A percentile compares a stretch with the other conserved stretches of the same genome.
These are phyloP conservation scores for Escovopsis sp. DNA, from an alignment of 2,329 filamentous ascomycete species.

Conservation along the genomic window DNA sequence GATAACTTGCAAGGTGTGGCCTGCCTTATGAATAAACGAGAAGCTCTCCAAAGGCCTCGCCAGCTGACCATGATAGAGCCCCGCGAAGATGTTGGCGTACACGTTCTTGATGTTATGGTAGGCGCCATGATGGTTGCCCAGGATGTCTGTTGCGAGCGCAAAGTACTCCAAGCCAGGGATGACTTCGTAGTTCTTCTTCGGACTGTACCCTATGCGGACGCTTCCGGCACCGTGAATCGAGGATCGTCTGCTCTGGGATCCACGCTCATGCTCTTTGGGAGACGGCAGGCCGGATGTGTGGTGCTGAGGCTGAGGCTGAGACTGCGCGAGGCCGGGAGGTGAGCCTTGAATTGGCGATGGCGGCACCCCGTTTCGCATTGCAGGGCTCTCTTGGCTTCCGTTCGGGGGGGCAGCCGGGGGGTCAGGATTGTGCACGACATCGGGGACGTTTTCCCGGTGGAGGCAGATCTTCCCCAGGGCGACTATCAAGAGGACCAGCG, in stretches of 20 bases:
- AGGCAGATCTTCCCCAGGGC: conserved; percentile 75
- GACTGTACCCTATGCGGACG: conserved; percentile 14
- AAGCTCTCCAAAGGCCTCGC: conserved; percentile 78
- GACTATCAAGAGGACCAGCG: conserved; percentile 67
- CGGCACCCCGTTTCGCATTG: conserved; percentile 34
- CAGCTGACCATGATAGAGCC: conserved; percentile 78
- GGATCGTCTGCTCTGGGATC: conserved; percentile 31
- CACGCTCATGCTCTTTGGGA: conserved; percentile 35
- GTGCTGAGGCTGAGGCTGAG: conserved; percentile 15
- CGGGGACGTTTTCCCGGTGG: conserved; percentile 37
- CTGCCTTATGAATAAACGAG: conserved; percentile 42
- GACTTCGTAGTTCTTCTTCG: conserved; percentile 56
- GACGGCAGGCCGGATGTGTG: conserved; percentile 34
- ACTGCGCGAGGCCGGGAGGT: conserved; percentile 31
- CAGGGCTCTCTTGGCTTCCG: conserved; percentile 15
- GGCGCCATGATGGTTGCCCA: conserved; percentile 66
- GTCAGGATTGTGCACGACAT: conserved; percentile 33
- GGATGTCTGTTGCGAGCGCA: conserved; percentile 69
- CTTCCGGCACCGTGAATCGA: conserved; percentile 31
- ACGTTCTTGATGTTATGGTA: conserved; percentile 71
- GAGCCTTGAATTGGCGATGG: conserved; percentile 41
- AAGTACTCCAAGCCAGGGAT: conserved; percentile 88
- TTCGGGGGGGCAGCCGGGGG: conserved; percentile 11
- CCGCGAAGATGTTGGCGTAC: conserved; percentile 71
- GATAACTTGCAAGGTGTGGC: conserved; percentile 51